Percentiles rank a stretch among this genome's conserved stretches.
Conservation (phyloP, 2,329 filamentous ascomycete species). For the Alternaria triticimaculans region DNA sequence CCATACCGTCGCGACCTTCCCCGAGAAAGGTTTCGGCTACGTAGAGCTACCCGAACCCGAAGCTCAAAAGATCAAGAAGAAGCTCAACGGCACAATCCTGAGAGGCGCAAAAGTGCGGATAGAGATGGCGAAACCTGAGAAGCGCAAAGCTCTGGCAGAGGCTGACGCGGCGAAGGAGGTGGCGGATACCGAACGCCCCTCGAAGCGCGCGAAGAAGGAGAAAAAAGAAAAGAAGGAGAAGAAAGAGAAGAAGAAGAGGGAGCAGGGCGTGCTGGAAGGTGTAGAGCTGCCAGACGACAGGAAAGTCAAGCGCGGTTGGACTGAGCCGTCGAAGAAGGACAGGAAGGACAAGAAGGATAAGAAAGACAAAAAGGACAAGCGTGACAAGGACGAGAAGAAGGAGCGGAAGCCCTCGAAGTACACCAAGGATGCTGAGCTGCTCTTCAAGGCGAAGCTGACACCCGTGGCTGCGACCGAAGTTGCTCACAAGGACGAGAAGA, state of each 20-base stretch:
- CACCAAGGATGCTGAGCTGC: slow-evolving; percentile 78
- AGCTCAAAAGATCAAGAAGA: slow-evolving; percentile 89
- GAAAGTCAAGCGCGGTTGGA: slow-evolving; percentile 90
- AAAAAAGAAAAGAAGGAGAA: slow-evolving; percentile 57
- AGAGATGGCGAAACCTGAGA: slow-evolving; percentile 76
- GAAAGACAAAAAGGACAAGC: slow-evolving; percentile 51
- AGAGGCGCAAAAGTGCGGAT: slow-evolving; percentile 86
- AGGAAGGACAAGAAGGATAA: slow-evolving; percentile 57
- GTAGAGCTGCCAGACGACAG: slow-evolving; percentile 75
- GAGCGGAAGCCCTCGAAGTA: slow-evolving; percentile 74
- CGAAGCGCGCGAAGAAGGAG: slow-evolving; percentile 52
- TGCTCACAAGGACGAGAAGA: slow-evolving; percentile 51
- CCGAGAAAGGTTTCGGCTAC: slow-evolving; percentile 89
- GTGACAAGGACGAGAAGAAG: slow-evolving; percentile 64
- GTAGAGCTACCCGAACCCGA: slow-evolving; percentile 81
- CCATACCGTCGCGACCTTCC: slow-evolving; percentile 84
- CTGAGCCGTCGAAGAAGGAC: slow-evolving; percentile 64
- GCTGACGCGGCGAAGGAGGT: slow-evolving; percentile 44
- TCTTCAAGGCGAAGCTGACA: slow-evolving; percentile 83
- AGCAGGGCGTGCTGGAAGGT: slow-evolving; percentile 66
- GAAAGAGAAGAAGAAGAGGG: slow-evolving; percentile 54
- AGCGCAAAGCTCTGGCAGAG: slow-evolving; percentile 54
- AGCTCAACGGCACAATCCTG: slow-evolving; percentile 83
- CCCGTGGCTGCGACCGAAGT: slow-evolving; percentile 46
- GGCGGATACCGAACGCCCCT: slow-evolving; percentile 58